Evolutionary conservation across 805 yeast species (phyloP), one percentile per base, ranked within the genome.

Genomic region (Sporopachydermia lactativora): DNA sequence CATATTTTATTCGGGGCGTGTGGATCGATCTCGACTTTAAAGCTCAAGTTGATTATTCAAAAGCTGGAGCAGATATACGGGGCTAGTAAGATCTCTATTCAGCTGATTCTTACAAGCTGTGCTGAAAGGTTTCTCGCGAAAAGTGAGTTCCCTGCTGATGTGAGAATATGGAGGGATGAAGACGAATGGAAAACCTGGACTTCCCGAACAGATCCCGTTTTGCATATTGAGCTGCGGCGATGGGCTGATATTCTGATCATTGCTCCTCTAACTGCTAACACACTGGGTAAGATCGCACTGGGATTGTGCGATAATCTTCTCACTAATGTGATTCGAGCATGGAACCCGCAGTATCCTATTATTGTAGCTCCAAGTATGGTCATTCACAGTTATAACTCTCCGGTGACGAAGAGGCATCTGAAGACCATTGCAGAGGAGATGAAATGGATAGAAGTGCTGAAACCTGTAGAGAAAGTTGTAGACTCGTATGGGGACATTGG

Each of bases 181-280:
- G 98, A 92, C 56, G 97, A 89, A 60, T 89, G 98, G 98, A 64
- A 64, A 24, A 75, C 79, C n/a, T 89, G 96, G 81, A 77, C 77
- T 50, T 60, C 66, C 37, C 69, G 94, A 45, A 67, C 77, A 42
- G 97, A 92, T 58, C 96, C 97, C 1, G 95, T 92, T 31, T 66
- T 92, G 47, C 97, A 89, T 61, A 86, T 89, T 49, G 97, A 92
- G 61, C 66, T 89, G 44, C 76, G 97, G 45, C 75, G 95, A 47
- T 89, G 97, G 97, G 97, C 97, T 1, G 96, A 89, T 60, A 76
- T 92, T 36, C 66, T 92, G 39, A 71, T 92, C 16, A 81, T 89
- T 36, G 95, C 95, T n/a, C 98, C 98, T 11, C 65, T 89, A 49
- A 80, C 94, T 13, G 96, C 97, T 4, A 92, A 92, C 58, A 81